A percentile compares a stretch with the other conserved stretches of the same genome.
phyloP scores from a whole-genome alignment of 2,329 filamentous ascomycete species.

The Claviceps maximensis region DNA sequence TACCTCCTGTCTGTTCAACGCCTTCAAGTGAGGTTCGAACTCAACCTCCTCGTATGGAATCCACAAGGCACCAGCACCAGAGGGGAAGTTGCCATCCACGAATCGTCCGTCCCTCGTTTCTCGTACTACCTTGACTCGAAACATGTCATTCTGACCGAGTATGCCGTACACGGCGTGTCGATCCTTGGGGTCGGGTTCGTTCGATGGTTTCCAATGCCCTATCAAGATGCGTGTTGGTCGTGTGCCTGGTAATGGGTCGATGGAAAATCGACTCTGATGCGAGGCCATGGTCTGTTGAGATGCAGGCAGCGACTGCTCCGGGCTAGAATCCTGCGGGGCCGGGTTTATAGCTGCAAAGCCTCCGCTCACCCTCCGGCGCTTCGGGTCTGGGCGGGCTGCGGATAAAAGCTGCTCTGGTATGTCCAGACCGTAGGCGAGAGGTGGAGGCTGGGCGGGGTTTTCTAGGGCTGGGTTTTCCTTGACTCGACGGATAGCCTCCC shows the following conservation, averaged over 20 bases:
- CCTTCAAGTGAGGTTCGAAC: slow-evolving; percentile 41
- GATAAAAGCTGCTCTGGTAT: slow-evolving; percentile 30
- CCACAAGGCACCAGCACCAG: slow-evolving; percentile 47
- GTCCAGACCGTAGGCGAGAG: slow-evolving; percentile 37
- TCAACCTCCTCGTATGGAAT: slow-evolving; percentile 49
- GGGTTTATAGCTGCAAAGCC: slow-evolving; percentile 22
- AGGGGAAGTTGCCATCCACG: slow-evolving; percentile 46
- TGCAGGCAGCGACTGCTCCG: slow-evolving; percentile 7
- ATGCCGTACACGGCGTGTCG: slow-evolving; percentile 52
- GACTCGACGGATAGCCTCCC: slow-evolving; percentile 32
- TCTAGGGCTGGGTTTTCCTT: slow-evolving; percentile 30
- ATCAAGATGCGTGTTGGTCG: slow-evolving; percentile 45
- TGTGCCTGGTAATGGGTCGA: slow-evolving; percentile 36
- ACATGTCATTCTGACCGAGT: slow-evolving; percentile 49
- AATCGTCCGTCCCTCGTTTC: slow-evolving; percentile 47
- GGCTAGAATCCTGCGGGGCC: slow-evolving; percentile 7
- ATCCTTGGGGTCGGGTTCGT: slow-evolving; percentile 30
- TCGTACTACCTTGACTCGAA: slow-evolving; percentile 47
- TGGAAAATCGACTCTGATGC: slow-evolving; percentile 9
- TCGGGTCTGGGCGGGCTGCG: slow-evolving; percentile 25
- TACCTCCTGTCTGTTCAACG: slow-evolving; percentile 39
- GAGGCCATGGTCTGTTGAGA: slow-evolving; percentile 11
- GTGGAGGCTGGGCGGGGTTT: slow-evolving; percentile 25
- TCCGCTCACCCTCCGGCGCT: slow-evolving; percentile 33
- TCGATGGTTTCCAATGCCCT: slow-evolving; percentile 46